Base-by-base conservation (phyloP, 1,139 yeast genomes). In the Diutina neorugosa region DNA sequence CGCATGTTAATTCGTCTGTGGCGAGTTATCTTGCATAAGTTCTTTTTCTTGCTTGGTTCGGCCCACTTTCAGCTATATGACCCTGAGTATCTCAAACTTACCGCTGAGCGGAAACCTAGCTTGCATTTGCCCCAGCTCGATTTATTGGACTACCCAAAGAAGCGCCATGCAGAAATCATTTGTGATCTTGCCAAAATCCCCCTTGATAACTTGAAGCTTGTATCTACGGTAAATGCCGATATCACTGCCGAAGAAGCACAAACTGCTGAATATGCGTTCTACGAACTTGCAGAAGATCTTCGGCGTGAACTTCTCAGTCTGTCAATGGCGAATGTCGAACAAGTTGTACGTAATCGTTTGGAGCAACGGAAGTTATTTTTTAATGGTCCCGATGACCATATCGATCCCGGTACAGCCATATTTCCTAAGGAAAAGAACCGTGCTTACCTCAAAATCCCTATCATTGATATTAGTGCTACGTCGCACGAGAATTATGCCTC, bases 21-120 rank as follows among this genome's bases (percentile, higher is more conserved):
- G 79, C 63, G 74, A 52, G 86, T 89, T 52, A 63, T 80, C 14
- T 68, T 86, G 21, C 97, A 91, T 64, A 82, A 90, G 54, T 77
- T 85, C 52, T 84, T 79, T 62, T 91, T 90, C 63, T 79, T 89
- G 58, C 70, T 86, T 44, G 98, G 90, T 0, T 85, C 96, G 0
- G 84, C 90, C 0, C 82, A 86, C 63, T 91, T 80, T 60, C 90
- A 86, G 61, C 65, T 74, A 46, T 74, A 80, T 58, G 75, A 78
- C 57, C 71, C 70, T 14, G 79, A 74, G 63, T 72, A 71, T 52
- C 63, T 61, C 46, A 55, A 59, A 9, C 65, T 46, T 11, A 27
- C 18, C 5, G 21, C 25, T n/a, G 14, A 25, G 25, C 37, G 21
- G n/a, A 8, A 16, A 18, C 37, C 27, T 12, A n/a, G 16, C 3